Evolutionary conservation across 805 yeast genomes (phyloP).

Genomic region (Kazachstania africana): DNA sequence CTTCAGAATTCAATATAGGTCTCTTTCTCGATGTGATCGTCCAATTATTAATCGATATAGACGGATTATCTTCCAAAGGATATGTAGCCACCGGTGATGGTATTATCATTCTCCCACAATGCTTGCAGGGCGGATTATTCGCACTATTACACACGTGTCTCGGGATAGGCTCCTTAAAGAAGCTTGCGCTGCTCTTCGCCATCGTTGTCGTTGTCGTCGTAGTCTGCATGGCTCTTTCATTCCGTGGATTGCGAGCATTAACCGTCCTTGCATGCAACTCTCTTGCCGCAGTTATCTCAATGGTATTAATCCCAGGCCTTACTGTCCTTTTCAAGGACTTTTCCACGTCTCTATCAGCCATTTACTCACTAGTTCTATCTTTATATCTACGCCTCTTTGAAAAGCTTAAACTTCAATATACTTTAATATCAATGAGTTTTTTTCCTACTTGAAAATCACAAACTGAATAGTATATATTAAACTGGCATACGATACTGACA

Average conservation of each 20-base stretch:
- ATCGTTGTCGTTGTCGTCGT: background rate
- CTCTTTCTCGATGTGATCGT: slow-evolving; percentile 55
- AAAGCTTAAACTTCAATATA: too few species aligned
- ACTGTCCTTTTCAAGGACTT: background rate
- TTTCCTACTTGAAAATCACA: too few species aligned
- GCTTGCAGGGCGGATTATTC: slow-evolving; percentile 39
- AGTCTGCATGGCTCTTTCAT: background rate
- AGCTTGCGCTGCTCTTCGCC: too few species aligned
- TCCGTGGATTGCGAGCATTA: slow-evolving; percentile 23
- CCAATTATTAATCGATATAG: slow-evolving; percentile 66
- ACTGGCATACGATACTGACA: too few species aligned
- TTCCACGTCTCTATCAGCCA: background rate
- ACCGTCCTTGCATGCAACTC: slow-evolving; percentile 40
- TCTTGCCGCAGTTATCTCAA: slow-evolving; percentile 50
- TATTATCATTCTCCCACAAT: slow-evolving; percentile 65
- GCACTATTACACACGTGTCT: slow-evolving; percentile 22
- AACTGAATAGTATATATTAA: too few species aligned
- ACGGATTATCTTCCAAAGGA: slow-evolving; percentile 55
- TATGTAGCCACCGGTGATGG: slow-evolving; percentile 60
- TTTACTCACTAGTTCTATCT: background rate
- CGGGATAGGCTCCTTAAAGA: background rate
- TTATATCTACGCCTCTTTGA: background rate
- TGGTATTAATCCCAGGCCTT: slow-evolving; percentile 35
- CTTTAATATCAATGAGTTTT: too few species aligned
- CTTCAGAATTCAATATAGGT: slow-evolving; percentile 66